These are phyloP conservation scores for Cryptococcus amylolentus DNA, from an alignment of 1,284 basidiomycete species.

Conservation along the genomic window DNA sequence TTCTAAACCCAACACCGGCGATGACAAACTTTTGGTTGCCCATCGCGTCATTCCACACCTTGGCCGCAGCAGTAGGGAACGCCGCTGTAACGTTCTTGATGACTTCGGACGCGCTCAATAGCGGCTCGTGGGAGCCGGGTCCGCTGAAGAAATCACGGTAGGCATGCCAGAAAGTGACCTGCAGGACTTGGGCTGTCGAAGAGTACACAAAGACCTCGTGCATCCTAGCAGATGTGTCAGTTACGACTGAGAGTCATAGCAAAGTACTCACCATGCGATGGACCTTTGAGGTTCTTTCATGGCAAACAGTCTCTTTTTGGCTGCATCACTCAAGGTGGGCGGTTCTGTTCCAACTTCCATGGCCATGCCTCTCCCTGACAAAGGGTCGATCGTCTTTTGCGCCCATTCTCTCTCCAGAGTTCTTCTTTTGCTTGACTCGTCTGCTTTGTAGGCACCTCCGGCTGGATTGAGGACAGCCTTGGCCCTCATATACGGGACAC, in stretches of 20 bases:
- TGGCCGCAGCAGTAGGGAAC: conserved; percentile 42
- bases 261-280: conserved; percentile 38
- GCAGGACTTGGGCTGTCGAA: conserved; percentile 39
- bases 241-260: not conserved
- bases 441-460: conserved; percentile 16
- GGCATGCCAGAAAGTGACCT: conserved; percentile 48
- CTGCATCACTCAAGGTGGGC: conserved; percentile 21
- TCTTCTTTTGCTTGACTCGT: conserved; percentile 26
- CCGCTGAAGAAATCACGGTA: conserved; percentile 46
- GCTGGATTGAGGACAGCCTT: conserved; percentile 37
- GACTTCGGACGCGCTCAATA: conserved; percentile 45
- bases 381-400: conserved; percentile 30
- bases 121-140: conserved; percentile 30
- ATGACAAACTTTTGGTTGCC: conserved; percentile 45
- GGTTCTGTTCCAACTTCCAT: conserved; percentile 34
- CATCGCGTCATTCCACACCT: conserved; percentile 32
- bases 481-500: conserved; percentile 12
- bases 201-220: conserved; percentile 46
- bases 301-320: conserved; percentile 29
- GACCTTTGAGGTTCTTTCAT: conserved; percentile 42
- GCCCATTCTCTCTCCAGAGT: conserved; percentile 29
- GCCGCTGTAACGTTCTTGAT: conserved; percentile 48
- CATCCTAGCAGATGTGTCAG: conserved; percentile 35
- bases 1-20: conserved; percentile 43
- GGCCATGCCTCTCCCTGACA: conserved; percentile 19